phyloP scores from a whole-genome alignment of 1,284 basidiomycete species.

The Athelia psychrophila region DNA sequence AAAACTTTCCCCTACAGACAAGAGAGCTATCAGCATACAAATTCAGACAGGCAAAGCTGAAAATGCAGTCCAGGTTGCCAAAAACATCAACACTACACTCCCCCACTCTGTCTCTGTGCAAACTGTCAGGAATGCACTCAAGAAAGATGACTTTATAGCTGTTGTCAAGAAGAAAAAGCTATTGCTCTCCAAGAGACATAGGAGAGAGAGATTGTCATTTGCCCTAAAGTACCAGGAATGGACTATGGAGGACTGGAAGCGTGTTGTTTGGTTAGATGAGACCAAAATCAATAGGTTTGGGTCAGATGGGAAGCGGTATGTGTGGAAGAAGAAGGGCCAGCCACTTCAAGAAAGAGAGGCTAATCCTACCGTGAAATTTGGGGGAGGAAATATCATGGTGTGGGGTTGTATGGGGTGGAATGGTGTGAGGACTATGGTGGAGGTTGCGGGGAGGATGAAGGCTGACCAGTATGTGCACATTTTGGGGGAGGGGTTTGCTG shows the following conservation, averaged over 20 bases:
- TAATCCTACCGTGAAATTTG: constrained; percentile 20
- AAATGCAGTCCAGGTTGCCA: not conserved
- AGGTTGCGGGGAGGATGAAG: constrained; percentile 23
- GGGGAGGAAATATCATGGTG: constrained; percentile 30
- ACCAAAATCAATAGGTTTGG: constrained; percentile 27
- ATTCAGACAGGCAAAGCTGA: not conserved
- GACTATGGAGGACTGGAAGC: constrained; percentile 26
- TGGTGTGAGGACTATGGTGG: constrained; percentile 18
- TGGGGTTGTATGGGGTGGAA: constrained; percentile 30
- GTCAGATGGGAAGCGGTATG: constrained; percentile 30
- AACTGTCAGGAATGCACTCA: not conserved
- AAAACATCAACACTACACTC: not conserved
- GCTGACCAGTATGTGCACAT: constrained; percentile 25
- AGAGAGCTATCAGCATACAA: not conserved
- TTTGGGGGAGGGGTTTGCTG: constrained; percentile 24
- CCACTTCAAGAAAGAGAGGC: not conserved
- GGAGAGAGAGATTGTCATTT: constrained; percentile 14
- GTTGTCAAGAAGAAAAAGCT: constrained; percentile 10
- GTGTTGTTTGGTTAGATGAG: constrained; percentile 28
- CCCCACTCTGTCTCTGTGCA: not conserved
- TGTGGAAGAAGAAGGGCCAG: constrained; percentile 18
- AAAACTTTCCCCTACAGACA: not conserved
- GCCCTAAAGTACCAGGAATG: constrained; percentile 17
- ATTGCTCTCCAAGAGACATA: constrained; percentile 11
- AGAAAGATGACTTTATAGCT: not conserved